phyloP scores from a whole-genome alignment of 306 rosid species.

The Biancaea sappan region DNA sequence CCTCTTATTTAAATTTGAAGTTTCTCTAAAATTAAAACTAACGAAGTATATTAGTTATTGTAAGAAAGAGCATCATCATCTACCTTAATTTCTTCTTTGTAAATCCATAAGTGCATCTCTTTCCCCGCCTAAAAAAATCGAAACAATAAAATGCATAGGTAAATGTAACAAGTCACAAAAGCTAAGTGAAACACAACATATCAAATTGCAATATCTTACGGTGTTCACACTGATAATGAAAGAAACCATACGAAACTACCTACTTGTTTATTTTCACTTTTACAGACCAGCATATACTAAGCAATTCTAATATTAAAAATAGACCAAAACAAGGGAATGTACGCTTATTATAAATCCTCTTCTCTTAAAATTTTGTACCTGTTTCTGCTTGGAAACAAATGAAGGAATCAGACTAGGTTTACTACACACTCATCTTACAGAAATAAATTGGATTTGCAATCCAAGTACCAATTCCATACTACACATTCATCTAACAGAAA shows the following conservation, averaged over 20 bases:
- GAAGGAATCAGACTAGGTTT: conserved; percentile 15
- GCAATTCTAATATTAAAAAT: background rate
- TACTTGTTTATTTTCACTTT: background rate
- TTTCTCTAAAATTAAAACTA: no score
- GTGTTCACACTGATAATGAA: background rate
- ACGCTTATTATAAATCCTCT: background rate
- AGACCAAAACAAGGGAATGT: background rate
- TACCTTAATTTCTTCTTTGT: no score
- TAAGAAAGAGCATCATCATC: no score
- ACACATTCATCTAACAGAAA: no score
- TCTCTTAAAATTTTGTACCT: background rate
- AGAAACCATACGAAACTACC: background rate
- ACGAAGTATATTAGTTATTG: no score
- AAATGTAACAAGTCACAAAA: background rate
- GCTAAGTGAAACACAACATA: background rate
- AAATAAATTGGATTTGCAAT: conserved; percentile 19
- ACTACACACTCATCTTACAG: background rate
- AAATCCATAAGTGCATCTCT: background rate
- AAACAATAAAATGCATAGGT: background rate
- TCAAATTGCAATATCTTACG: background rate
- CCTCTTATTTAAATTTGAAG: no score
- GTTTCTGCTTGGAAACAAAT: background rate
- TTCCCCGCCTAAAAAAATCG: no score
- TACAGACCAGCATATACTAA: background rate
- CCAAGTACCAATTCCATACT: background rate